A percentile compares a stretch with the other conserved stretches of the same genome.
These are phyloP conservation scores for Podaxis rugospora DNA, from an alignment of 768 basidiomycete genomes.

Conservation along the genomic window DNA sequence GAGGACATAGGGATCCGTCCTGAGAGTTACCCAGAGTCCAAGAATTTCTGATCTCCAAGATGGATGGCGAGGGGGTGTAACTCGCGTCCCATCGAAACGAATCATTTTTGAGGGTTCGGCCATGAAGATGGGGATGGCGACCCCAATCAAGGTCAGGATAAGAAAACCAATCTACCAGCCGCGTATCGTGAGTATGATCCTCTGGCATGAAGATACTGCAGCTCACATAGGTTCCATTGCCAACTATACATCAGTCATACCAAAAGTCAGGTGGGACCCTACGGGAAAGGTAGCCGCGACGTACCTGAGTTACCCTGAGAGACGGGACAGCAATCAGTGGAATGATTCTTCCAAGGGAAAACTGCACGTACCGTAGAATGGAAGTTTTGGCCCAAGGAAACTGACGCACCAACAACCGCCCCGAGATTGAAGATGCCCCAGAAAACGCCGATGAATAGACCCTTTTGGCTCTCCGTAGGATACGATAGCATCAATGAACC, in stretches of 20 bases:
- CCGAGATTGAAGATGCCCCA: slow-evolving; percentile 84
- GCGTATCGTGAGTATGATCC: not conserved
- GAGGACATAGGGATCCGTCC: slow-evolving; percentile 65
- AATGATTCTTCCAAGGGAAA: not conserved
- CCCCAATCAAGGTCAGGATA: slow-evolving; percentile 66
- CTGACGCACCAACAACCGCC: slow-evolving; percentile 71
- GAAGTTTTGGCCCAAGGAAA: slow-evolving; percentile 69
- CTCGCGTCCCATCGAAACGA: slow-evolving; percentile 68
- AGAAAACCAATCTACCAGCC: slow-evolving; percentile 64
- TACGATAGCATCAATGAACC: slow-evolving; percentile 83
- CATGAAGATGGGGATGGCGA: slow-evolving; percentile 62
- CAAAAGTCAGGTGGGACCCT: not conserved
- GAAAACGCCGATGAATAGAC: slow-evolving; percentile 69
- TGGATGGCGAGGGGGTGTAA: slow-evolving; percentile 56
- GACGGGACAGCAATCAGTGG: not conserved
- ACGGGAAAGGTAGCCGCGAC: slow-evolving; percentile 10
- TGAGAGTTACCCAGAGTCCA: slow-evolving; percentile 64
- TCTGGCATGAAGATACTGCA: not conserved
- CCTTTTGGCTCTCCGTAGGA: slow-evolving; percentile 75
- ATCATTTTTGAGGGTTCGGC: slow-evolving; percentile 67
- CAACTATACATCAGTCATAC: slow-evolving; percentile 33
- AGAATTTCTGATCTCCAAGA: slow-evolving; percentile 74
- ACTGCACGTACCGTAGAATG: slow-evolving; percentile 45
- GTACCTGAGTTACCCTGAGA: slow-evolving; percentile 32
- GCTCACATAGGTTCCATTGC: slow-evolving; percentile 71